A percentile compares a stretch with the other conserved stretches of the same genome.
Conservation (phyloP, 2,329 filamentous ascomycete genomes). For the Berkeleyomyces rouxiae region DNA sequence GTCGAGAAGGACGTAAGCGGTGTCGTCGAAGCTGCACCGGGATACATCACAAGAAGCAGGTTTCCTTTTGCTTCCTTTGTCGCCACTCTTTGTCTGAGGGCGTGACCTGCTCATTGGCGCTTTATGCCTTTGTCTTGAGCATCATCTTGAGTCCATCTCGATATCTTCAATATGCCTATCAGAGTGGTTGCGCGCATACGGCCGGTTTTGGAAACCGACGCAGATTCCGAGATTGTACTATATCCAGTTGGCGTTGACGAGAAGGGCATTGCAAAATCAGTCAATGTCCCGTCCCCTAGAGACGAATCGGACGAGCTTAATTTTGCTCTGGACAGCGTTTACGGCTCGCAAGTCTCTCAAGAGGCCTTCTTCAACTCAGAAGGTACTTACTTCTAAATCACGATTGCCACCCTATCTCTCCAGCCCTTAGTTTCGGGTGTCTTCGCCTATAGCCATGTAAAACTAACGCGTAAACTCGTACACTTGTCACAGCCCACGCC, state of each 20-base stretch:
- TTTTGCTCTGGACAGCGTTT: conserved; percentile 89
- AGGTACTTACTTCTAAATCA: conserved; percentile 37
- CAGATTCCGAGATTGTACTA: conserved; percentile 77
- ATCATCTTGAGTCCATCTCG: conserved; percentile 1
- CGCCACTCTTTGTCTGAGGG: not conserved
- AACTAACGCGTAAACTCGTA: not conserved
- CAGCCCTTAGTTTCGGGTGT: not conserved
- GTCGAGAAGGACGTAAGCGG: not conserved
- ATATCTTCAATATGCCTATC: conserved; percentile 38
- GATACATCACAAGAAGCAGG: not conserved
- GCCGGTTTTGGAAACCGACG: conserved; percentile 70
- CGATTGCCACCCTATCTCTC: not conserved
- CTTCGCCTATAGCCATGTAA: not conserved
- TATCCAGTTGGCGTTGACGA: conserved; percentile 44
- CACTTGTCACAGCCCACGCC: conserved; percentile 49
- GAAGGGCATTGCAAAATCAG: conserved; percentile 46
- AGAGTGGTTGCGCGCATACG: conserved; percentile 82
- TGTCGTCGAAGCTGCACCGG: not conserved
- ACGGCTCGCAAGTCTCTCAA: conserved; percentile 63
- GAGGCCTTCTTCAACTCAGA: conserved; percentile 79
- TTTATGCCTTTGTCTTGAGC: conserved; percentile 6
- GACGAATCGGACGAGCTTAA: conserved; percentile 82
- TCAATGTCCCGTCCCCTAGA: conserved; percentile 87
- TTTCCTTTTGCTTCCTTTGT: not conserved
- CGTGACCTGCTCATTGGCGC: not conserved